Evolutionary conservation across 2,329 filamentous ascomycete species (phyloP).

Genomic region (Teratosphaeria gauchensis): DNA sequence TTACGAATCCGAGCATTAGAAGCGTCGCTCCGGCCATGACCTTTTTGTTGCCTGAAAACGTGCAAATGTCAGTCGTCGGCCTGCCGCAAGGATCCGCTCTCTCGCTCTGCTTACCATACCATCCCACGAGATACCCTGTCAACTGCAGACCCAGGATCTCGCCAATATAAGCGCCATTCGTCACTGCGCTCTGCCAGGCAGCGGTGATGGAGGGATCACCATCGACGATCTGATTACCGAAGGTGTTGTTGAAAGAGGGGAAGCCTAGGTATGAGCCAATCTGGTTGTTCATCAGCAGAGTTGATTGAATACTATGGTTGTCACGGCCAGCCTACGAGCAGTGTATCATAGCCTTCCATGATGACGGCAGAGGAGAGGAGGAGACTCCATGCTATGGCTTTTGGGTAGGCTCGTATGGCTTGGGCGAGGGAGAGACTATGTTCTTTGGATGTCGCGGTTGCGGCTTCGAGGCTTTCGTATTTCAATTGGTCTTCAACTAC

Average conservation of each 20-base stretch:
- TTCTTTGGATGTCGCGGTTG: conserved; percentile 16
- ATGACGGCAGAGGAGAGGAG: conserved; percentile 29
- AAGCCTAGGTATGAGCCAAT: conserved; percentile 20
- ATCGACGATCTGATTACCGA: conserved; percentile 29
- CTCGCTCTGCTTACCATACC: conserved; percentile 9
- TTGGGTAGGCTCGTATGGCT: conserved; percentile 24
- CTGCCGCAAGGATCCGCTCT: too few species aligned
- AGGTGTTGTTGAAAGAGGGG: conserved; percentile 25
- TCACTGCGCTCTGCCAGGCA: conserved; percentile 49
- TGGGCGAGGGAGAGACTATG: conserved; percentile 27
- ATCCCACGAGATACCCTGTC: conserved; percentile 56
- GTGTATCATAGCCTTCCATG: conserved; percentile 34
- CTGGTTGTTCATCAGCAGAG: neutral
- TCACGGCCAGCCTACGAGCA: conserved; percentile 10
- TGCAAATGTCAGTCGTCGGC: too few species aligned
- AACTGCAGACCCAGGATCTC: conserved; percentile 54
- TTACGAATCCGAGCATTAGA: conserved; percentile 42
- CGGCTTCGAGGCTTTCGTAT: neutral
- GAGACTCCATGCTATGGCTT: conserved; percentile 30
- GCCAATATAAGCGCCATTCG: conserved; percentile 38
- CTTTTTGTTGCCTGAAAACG: conserved; percentile 20
- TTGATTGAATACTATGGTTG: neutral
- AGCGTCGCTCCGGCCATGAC: conserved; percentile 42
- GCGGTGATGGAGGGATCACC: conserved; percentile 41
- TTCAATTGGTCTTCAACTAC: neutral